These are phyloP conservation scores for Leccinum arenicola DNA, from an alignment of 768 basidiomycete genomes.

Conservation along the genomic window DNA sequence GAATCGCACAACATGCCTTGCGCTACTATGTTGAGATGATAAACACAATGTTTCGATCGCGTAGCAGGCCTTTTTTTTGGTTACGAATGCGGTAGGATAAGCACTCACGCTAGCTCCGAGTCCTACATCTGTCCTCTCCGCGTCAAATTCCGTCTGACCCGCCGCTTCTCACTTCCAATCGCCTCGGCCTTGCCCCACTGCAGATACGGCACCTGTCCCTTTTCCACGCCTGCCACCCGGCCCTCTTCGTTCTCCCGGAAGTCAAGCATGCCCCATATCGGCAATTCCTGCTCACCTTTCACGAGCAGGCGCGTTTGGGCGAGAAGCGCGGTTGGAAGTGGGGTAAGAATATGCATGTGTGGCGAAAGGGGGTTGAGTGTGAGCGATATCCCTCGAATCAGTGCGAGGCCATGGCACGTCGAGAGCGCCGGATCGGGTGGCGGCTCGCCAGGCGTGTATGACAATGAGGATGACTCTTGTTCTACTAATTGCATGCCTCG, in stretches of 20 bases:
- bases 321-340: slow-evolving; percentile 54
- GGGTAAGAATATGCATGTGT: slow-evolving; percentile 75
- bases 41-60: not conserved
- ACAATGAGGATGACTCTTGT: slow-evolving; percentile 27
- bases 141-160: slow-evolving; percentile 86
- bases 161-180: slow-evolving; percentile 66
- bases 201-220: slow-evolving; percentile 68
- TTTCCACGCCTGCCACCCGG: slow-evolving; percentile 47
- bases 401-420: slow-evolving; percentile 69
- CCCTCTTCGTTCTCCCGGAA: slow-evolving; percentile 44
- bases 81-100: not conserved
- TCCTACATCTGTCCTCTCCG: slow-evolving; percentile 65
- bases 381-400: slow-evolving; percentile 53
- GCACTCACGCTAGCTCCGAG: not conserved
- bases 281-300: slow-evolving; percentile 87
- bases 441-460: slow-evolving; percentile 56
- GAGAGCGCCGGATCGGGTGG: slow-evolving; percentile 60
- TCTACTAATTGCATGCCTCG: not conserved
- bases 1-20: not conserved
- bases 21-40: not conserved
- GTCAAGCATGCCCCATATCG: slow-evolving; percentile 86
- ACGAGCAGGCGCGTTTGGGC: slow-evolving; percentile 42
- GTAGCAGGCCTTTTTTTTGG: not conserved
- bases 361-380: slow-evolving; percentile 29
- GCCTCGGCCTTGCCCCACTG: slow-evolving; percentile 73